Conservation (phyloP, 2,329 filamentous ascomycete genomes). For the Huntiella abstrusa region DNA sequence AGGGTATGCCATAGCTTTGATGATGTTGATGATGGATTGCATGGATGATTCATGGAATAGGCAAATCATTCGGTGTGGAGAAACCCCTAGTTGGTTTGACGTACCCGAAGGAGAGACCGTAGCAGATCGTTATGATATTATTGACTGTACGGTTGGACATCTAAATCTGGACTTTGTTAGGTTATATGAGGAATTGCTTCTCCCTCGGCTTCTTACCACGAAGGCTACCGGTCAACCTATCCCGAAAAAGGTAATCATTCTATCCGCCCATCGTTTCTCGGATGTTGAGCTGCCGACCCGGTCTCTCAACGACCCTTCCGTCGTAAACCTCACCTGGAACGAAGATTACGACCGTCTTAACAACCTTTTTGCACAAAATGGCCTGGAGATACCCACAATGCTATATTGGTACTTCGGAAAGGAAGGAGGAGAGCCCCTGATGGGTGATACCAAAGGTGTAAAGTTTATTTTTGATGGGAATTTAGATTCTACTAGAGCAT, state of each 20-base stretch:
- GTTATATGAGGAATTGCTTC: constrained; percentile 18
- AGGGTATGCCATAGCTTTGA: too few species aligned
- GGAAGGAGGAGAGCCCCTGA: constrained; percentile 29
- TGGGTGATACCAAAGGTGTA: constrained; percentile 39
- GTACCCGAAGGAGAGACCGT: too few species aligned
- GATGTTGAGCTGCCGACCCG: background rate
- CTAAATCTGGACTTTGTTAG: too few species aligned
- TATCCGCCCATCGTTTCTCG: constrained; percentile 41
- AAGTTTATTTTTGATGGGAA: background rate
- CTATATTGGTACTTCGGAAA: constrained; percentile 40
- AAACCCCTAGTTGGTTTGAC: too few species aligned
- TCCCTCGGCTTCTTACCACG: constrained; percentile 24
- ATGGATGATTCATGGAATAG: too few species aligned
- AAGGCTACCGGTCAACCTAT: constrained; percentile 35
- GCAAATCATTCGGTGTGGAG: too few species aligned
- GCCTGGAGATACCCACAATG: constrained; percentile 40
- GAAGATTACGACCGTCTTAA: constrained; percentile 21
- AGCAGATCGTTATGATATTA: too few species aligned
- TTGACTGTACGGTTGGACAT: too few species aligned
- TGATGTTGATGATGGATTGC: too few species aligned
- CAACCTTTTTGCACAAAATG: constrained; percentile 24
- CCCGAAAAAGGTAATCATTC: constrained; percentile 47
- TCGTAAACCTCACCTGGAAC: background rate
- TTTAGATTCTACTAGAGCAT: constrained; percentile 23
- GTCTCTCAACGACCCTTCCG: background rate